Base-by-base conservation (phyloP, 371 early-diverging fungal genomes). In the Apophysomyces sp. region DNA sequence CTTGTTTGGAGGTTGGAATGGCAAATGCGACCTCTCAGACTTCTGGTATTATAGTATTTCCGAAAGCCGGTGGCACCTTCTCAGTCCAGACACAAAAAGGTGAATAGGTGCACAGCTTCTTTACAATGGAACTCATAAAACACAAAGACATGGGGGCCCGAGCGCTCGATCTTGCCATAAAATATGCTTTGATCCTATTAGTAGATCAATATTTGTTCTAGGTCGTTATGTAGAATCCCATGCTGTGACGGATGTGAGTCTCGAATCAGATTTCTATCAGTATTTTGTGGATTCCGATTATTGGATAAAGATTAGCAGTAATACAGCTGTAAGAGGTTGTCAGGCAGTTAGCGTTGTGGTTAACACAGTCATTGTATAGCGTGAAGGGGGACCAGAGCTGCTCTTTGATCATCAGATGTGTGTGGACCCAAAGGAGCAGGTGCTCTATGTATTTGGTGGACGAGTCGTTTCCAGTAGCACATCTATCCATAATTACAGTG, bases 1-100 rank as follows among this genome's bases (percentile, higher is more conserved):
- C 72, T 65, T 99, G 18, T 86, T 94, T 66, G 99, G 98, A 13
- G 99, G 99, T 7, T 99, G 97, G 96, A 90, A 96, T 79, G 99
- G 99, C 1, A 65, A 78, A 11, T 72, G 82, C 31, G 96, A 98
- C 60, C 73, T 98, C 31, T 79, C 87, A 9, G 99, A 99, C 73
- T 89, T 98, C 61, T 99, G 99, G 99, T 78, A 76, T 51, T 94
- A 78, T 62, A 76, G 86, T 57, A 85, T 91, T 27, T 63, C 72
- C 3, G 67, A 77, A 0, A 71, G 79, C 12, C 68, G 59, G 37
- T 97, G 98, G 98, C 76, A 62, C 3, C 82, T 92, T 28, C 74
- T 95, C 18, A 87, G 89, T 64, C 29, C 75, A 24, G 89, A 96
- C 66, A 94, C 96, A 0, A 68, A 79, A 62, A 58, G 30, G 41